Percentiles rank a stretch among this genome's conserved stretches.
Conservation (phyloP, 768 basidiomycete species). For the Tulasnella sp. region DNA sequence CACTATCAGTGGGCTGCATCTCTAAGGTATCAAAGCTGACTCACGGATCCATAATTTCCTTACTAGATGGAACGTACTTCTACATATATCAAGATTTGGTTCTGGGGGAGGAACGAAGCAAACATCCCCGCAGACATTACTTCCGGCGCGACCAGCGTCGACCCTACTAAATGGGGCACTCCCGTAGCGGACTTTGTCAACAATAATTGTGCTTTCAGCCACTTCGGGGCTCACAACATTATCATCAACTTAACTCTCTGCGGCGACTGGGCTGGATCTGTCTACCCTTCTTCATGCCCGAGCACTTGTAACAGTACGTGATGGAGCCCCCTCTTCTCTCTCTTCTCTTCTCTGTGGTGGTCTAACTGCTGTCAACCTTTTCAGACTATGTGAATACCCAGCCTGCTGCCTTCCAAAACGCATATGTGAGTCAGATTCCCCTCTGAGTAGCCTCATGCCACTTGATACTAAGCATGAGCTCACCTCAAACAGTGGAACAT, state of each 20-base stretch:
- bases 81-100: constrained; percentile 14
- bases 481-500: constrained; percentile 40
- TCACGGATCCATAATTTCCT: background rate
- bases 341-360: background rate
- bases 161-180: constrained; percentile 18
- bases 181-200: constrained; percentile 19
- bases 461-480: no score
- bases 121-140: constrained; percentile 13
- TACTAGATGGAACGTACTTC: constrained; percentile 18
- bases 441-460: no score
- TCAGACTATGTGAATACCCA: constrained; percentile 21
- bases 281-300: constrained; percentile 18
- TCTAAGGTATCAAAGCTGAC: background rate
- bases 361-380: constrained; percentile 12
- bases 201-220: constrained; percentile 16
- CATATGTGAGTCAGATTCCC: constrained; percentile 4
- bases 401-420: constrained; percentile 19
- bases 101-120: constrained; percentile 16
- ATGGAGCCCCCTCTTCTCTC: no score
- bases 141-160: constrained; percentile 13
- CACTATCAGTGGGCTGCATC: no score
- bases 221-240: constrained; percentile 19
- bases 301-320: constrained; percentile 18
- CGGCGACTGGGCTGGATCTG: constrained; percentile 20
- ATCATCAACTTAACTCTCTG: constrained; percentile 20